Base-by-base conservation (phyloP, 2,329 filamentous ascomycete genomes). In the Penicillium psychrosexuale region DNA sequence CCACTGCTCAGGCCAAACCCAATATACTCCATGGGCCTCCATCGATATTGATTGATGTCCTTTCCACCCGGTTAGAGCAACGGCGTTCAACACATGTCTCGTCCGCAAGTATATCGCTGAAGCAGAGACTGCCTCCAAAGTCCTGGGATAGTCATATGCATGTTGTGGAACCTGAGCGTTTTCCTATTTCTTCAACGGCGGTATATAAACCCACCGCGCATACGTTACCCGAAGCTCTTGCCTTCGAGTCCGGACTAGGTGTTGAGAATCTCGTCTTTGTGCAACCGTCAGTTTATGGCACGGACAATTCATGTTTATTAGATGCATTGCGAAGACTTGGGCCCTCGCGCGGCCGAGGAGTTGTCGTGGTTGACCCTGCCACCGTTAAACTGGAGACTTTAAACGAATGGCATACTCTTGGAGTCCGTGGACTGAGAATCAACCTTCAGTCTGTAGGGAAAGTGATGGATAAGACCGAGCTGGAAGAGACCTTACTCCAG, bases 131-230 rank as follows among this genome's bases (percentile, higher is more conserved):
- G 24, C 72, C 73, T n/a, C 43, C 56, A 3, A 52, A 60, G 17
- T 66, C 83, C 53, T 86, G 83, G 83, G 83, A 85, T 65, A 81
- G 78, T 47, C 84, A 86, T 66, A 86, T 86, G 81, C 84, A 87
- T 66, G 78, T 86, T 33, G 75, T 85, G 46, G 81, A 84, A 49
- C 82, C 81, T 0, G 63, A 71, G 19, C 66, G 67, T 8, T 86
- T 81, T 63, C 77, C 81, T 1, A 66, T 84, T 8, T 70, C 75
- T 27, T 57, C 74, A 8, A 64, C 71, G 30, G 82, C 83, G 33
- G 70, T 74, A 57, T 86, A 87, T 69, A 69, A 68, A 17, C 82
- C 84, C 3, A 65, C 67, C 3, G 61, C 75, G 12, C 78, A 83
- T 61, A 80, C 76, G 2, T 69, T 85, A 7, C 62, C 73, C 8